Percentiles rank a stretch among this genome's conserved stretches.
Evolutionary conservation across 768 basidiomycete species (phyloP).

Genomic region (Mycena maculata): DNA sequence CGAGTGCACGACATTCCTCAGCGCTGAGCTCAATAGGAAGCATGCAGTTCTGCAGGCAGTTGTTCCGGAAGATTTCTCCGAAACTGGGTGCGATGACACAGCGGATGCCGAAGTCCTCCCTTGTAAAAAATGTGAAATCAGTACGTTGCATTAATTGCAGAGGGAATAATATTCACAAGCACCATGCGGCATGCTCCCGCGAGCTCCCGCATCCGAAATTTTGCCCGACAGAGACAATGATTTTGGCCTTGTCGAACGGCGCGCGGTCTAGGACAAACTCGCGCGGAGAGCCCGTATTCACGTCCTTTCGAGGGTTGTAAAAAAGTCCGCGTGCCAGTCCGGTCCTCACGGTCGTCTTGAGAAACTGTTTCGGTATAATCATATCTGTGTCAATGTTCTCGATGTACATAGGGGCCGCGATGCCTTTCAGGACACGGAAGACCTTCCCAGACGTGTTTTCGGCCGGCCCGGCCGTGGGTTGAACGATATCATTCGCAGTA

Average conservation of each 20-base stretch:
- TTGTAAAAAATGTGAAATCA: constrained; percentile 39
- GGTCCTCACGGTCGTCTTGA: constrained; percentile 90
- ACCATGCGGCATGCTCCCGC: constrained; percentile 91
- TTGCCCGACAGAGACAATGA: constrained; percentile 84
- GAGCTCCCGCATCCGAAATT: constrained; percentile 95
- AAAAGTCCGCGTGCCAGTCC: constrained; percentile 89
- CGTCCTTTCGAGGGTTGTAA: constrained; percentile 79
- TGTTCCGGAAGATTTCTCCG: constrained; percentile 90
- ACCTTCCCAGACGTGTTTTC: constrained; percentile 62
- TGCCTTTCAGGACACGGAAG: constrained; percentile 76
- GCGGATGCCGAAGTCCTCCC: constrained; percentile 90
- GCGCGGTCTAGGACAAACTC: constrained; percentile 86
- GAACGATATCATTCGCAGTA: constrained; percentile 49
- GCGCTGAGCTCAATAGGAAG: constrained; percentile 79
- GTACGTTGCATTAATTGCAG: not conserved
- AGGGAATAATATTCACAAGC: constrained; percentile 57
- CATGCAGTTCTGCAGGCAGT: constrained; percentile 94
- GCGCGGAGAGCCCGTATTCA: constrained; percentile 76
- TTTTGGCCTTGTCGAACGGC: constrained; percentile 78
- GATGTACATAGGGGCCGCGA: constrained; percentile 81
- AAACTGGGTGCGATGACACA: constrained; percentile 90
- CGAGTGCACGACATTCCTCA: constrained; percentile 74
- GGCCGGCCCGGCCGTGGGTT: constrained; percentile 44
- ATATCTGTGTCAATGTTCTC: constrained; percentile 92
- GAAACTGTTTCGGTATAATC: constrained; percentile 93